phyloP scores from a whole-genome alignment of 495 filamentous ascomycete species.

The Lepraria neglecta region DNA sequence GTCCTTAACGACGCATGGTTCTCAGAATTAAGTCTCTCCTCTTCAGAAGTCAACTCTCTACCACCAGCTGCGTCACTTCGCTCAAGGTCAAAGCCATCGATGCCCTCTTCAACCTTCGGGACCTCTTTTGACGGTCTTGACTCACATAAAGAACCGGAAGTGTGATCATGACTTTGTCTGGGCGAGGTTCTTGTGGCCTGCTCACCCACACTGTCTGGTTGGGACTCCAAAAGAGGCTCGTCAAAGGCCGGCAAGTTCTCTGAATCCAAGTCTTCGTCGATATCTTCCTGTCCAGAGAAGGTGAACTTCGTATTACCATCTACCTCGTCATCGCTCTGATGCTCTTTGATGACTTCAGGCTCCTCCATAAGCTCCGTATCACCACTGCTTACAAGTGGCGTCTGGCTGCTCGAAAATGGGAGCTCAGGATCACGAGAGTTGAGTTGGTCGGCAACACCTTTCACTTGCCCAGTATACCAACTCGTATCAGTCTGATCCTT shows the following conservation, averaged over 20 bases:
- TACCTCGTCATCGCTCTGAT: neutral
- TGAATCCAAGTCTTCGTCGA: neutral
- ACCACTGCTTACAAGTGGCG: neutral
- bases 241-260: slow-evolving; percentile 1
- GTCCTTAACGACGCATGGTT: neutral
- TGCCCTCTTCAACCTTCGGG: neutral
- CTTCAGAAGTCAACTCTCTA: neutral
- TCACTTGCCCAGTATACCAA: slow-evolving; percentile 72
- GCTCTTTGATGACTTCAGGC: neutral
- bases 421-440: slow-evolving; percentile 4
- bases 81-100: neutral
- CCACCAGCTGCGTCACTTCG: neutral
- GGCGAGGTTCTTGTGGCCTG: neutral
- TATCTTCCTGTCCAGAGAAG: neutral
- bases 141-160: neutral
- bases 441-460: slow-evolving; percentile 31
- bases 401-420: neutral
- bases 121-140: neutral
- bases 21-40: neutral
- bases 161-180: neutral
- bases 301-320: neutral
- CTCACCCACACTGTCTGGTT: neutral
- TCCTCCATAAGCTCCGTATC: neutral
- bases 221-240: slow-evolving; percentile 4
- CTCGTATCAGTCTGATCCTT: slow-evolving; percentile 67